phyloP scores from a whole-genome alignment of 1,284 basidiomycete species.

The Cutaneotrichosporon sp. region DNA sequence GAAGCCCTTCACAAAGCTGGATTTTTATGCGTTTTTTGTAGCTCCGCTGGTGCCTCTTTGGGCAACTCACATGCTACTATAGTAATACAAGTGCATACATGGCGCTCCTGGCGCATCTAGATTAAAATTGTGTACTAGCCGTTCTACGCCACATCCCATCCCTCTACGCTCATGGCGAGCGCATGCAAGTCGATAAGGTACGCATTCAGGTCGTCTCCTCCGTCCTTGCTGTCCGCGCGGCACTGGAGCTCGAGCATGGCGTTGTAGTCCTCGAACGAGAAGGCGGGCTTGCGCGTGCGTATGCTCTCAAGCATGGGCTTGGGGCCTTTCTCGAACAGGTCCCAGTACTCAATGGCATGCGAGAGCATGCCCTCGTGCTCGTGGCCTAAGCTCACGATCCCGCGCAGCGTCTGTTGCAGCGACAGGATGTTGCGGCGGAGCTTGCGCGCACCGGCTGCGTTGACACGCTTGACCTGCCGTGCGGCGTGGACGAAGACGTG shows the following conservation, averaged over 20 bases:
- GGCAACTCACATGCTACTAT: background rate
- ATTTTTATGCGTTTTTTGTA: too few species aligned
- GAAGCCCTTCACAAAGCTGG: too few species aligned
- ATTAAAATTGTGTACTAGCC: background rate
- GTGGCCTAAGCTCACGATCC: slow-evolving; percentile 61
- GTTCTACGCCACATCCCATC: slow-evolving; percentile 16
- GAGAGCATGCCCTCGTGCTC: slow-evolving; percentile 68
- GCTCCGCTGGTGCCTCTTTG: too few species aligned
- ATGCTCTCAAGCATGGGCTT: slow-evolving; percentile 71
- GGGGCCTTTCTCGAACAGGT: slow-evolving; percentile 70
- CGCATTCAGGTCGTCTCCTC: slow-evolving; percentile 46
- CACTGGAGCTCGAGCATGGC: slow-evolving; percentile 83
- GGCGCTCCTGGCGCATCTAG: slow-evolving; percentile 1
- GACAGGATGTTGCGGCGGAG: slow-evolving; percentile 87
- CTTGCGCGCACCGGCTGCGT: slow-evolving; percentile 78
- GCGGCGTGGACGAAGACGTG: slow-evolving; percentile 75
- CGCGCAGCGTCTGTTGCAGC: slow-evolving; percentile 87
- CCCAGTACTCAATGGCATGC: slow-evolving; percentile 75
- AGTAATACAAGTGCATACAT: slow-evolving; percentile 7
- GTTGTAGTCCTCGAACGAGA: slow-evolving; percentile 86
- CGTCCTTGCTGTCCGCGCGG: slow-evolving; percentile 62
- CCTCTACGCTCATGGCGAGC: slow-evolving; percentile 39
- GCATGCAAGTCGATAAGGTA: slow-evolving; percentile 53
- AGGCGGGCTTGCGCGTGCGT: slow-evolving; percentile 60
- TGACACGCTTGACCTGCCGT: slow-evolving; percentile 68